Percentiles rank a stretch among this genome's conserved stretches.
These are phyloP conservation scores for Thelephora terrestris DNA, from an alignment of 1,284 basidiomycete genomes.

Conservation along the genomic window DNA sequence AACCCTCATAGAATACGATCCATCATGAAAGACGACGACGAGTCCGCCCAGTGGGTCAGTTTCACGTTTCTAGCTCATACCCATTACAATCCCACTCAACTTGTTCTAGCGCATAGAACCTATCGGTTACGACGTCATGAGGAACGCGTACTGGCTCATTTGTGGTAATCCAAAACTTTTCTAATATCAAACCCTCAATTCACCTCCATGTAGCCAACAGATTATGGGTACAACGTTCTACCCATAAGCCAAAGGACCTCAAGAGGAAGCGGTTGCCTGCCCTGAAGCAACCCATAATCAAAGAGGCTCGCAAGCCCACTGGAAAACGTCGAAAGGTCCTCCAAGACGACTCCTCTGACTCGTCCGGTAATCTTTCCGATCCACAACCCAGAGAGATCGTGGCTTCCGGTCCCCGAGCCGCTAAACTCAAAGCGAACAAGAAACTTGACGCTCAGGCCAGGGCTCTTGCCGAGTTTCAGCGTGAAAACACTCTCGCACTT, in stretches of 20 bases:
- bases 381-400: conserved; percentile 19
- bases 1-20: conserved; percentile 54
- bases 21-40: conserved; percentile 71
- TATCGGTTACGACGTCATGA: conserved; percentile 74
- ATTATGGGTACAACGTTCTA: conserved; percentile 76
- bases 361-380: too few relatives aligned
- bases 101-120: conserved; percentile 68
- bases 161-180: conserved; percentile 39
- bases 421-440: conserved; percentile 60
- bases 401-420: conserved; percentile 34
- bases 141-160: conserved; percentile 84
- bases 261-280: conserved; percentile 44
- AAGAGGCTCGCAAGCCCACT: conserved; percentile 4
- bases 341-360: not conserved
- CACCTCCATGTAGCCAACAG: conserved; percentile 48
- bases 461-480: conserved; percentile 51
- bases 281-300: conserved; percentile 3
- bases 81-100: conserved; percentile 4
- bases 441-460: conserved; percentile 60
- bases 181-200: conserved; percentile 1
- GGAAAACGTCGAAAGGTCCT: not conserved
- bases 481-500: conserved; percentile 27
- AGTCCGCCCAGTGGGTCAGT: conserved; percentile 64
- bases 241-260: conserved; percentile 39
- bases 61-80: not conserved